phyloP scores from a whole-genome alignment of 345 rosid species.

The Pistacia integerrima region DNA sequence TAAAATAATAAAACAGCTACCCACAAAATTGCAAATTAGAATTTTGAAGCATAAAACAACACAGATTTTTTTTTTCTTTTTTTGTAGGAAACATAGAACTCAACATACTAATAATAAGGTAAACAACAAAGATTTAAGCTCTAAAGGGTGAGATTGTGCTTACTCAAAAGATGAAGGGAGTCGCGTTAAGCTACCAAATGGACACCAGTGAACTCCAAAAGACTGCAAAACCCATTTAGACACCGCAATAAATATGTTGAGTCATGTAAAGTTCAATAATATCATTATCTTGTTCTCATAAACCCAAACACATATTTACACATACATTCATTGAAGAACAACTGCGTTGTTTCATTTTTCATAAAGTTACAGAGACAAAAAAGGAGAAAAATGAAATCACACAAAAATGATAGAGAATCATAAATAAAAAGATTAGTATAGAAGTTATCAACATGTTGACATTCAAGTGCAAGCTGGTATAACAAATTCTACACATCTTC shows the following conservation, averaged over 20 bases:
- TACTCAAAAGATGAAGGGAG: slow-evolving; percentile 79
- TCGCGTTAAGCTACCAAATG: slow-evolving; percentile 78
- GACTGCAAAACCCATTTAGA: slow-evolving; percentile 59
- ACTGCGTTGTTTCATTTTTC: slow-evolving; percentile 5
- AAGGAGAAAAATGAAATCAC: background rate
- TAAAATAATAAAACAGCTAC: slow-evolving; percentile 6
- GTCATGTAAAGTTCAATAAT: slow-evolving; percentile 5
- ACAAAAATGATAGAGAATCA: background rate
- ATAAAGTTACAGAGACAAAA: background rate
- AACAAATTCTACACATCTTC: too few relatives aligned
- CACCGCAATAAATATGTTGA: slow-evolving; percentile 20
- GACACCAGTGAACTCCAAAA: slow-evolving; percentile 95
- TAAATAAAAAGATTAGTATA: background rate
- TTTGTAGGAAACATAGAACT: too few relatives aligned
- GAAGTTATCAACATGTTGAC: background rate
- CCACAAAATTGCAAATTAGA: slow-evolving; percentile 8
- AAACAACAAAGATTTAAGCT: slow-evolving; percentile 4
- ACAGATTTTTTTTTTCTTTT: background rate
- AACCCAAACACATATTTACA: background rate
- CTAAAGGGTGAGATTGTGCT: slow-evolving; percentile 33
- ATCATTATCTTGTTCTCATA: background rate
- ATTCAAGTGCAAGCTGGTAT: background rate
- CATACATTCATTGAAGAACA: background rate
- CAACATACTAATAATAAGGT: too few relatives aligned
- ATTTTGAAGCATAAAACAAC: slow-evolving; percentile 17